Base-by-base conservation (phyloP, 2,329 filamentous ascomycete species). In the Pezicula carpinea region DNA sequence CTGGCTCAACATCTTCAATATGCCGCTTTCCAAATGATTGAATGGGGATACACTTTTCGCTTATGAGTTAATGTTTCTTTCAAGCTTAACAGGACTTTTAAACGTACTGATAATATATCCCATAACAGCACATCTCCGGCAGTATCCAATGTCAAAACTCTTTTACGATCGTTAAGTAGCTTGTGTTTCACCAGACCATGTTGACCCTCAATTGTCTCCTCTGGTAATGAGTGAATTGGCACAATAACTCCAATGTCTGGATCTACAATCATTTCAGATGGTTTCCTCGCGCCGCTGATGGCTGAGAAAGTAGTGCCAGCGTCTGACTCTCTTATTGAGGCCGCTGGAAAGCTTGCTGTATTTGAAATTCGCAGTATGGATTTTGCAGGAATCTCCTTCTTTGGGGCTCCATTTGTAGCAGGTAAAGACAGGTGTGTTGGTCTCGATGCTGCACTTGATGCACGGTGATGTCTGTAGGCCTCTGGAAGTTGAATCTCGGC, bases 111-210 rank as follows among this genome's bases (percentile, higher is more conserved):
- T 39, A 99, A 76, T 33, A 99, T 72, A 73, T 99, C 93, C 93
- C 93, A 99, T 54, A 99, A 70, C 39, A 96, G 73, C 3, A 97
- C 91, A 62, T 99, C 93, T 14, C 93, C 93, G 1, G 92, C 91
- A 2, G 93, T 96, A 66, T 99, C 93, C 44, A 96, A 72, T 0
- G 93, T 99, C 54, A 99, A 72, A 4, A 95, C 91, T 49, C 90
- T 80, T 61, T 88, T 85, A 55, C 92, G 80, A 64, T 99, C 92
- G 65, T 95, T 97, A 51, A 99, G 74, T 57, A 97, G 77, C 59
- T 86, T 84, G 65, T 96, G 88, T 67, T 97, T 99, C 51, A 97
- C 89, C 44, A 99, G 71, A 8, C 93, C 93, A 68, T 96, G 92
- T 60, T 96, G 91, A 1, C 93, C 93, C 67, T 96, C 90, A 40